Evolutionary conservation across 75 land plant species (phyloP).

Genomic region (Chamaecyparis obtusa): DNA sequence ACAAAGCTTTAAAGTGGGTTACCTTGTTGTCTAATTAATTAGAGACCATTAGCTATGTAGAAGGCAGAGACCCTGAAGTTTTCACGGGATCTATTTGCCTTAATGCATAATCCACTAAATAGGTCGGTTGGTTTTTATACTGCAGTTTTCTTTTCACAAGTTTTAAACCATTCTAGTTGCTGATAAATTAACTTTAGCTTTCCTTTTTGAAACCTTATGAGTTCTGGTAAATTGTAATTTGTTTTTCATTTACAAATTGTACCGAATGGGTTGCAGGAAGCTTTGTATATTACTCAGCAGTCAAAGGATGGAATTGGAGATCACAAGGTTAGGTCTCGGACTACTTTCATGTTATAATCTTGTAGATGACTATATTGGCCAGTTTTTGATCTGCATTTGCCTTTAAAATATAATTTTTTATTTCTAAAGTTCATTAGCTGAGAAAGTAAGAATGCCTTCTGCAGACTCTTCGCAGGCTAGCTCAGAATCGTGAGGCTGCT

Average conservation of each 20-base stretch:
- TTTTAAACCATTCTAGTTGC: neutral
- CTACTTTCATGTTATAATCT: neutral
- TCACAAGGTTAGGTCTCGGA: neutral
- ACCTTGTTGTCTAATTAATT: neutral
- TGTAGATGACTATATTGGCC: neutral
- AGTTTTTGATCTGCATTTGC: neutral
- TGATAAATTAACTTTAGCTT: neutral
- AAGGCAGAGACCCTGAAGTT: neutral
- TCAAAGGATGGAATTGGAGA: neutral
- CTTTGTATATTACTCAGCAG: neutral
- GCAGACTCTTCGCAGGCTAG: slow-evolving; percentile 65
- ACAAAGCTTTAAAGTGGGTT: neutral
- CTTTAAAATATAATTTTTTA: neutral
- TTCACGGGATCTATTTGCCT: neutral
- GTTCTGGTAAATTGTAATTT: neutral
- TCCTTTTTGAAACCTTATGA: neutral
- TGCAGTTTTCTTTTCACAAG: neutral
- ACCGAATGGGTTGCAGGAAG: neutral
- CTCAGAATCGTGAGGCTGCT: slow-evolving; percentile 84
- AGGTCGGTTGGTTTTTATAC: neutral
- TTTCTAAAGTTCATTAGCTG: neutral
- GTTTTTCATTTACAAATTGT: neutral
- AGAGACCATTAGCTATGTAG: neutral
- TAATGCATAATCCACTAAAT: neutral
- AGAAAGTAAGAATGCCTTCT: neutral